Conservation (phyloP, 169 alveolate species). For the Cryptosporidium ubiquitum region DNA sequence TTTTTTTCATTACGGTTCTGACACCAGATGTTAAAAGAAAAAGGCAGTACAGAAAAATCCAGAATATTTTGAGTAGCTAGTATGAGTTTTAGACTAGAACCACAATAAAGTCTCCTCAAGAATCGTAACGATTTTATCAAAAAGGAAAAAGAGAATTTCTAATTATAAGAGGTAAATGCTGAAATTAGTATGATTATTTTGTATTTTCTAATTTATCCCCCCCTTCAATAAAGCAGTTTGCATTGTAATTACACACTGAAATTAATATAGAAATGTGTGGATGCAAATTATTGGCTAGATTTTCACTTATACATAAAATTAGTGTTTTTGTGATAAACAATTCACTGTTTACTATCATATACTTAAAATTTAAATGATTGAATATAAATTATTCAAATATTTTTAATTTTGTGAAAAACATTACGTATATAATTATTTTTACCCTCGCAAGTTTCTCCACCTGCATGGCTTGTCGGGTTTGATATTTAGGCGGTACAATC, state of each 20-base stretch:
- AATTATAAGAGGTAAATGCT: background rate
- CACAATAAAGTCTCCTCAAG: too few relatives aligned
- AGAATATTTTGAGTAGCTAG: background rate
- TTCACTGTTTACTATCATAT: background rate
- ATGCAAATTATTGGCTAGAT: background rate
- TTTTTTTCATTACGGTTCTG: too few relatives aligned
- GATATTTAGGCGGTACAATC: constrained; percentile 75
- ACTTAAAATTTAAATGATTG: background rate
- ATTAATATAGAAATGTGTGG: background rate
- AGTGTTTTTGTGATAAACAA: background rate
- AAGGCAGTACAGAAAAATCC: background rate
- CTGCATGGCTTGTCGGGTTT: constrained; percentile 76
- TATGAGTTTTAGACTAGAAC: background rate
- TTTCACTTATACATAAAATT: background rate
- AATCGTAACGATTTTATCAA: background rate
- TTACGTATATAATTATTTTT: constrained; percentile 38
- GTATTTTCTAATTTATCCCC: background rate
- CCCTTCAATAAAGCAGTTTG: background rate
- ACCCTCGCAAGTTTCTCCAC: constrained; percentile 74
- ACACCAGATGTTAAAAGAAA: too few relatives aligned
- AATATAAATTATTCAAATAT: background rate
- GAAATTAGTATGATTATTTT: background rate
- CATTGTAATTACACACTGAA: background rate
- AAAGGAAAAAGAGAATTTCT: background rate
- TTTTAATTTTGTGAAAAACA: background rate